phyloP scores from a whole-genome alignment of 805 yeast species.

The Kluyveromyces lactis region DNA sequence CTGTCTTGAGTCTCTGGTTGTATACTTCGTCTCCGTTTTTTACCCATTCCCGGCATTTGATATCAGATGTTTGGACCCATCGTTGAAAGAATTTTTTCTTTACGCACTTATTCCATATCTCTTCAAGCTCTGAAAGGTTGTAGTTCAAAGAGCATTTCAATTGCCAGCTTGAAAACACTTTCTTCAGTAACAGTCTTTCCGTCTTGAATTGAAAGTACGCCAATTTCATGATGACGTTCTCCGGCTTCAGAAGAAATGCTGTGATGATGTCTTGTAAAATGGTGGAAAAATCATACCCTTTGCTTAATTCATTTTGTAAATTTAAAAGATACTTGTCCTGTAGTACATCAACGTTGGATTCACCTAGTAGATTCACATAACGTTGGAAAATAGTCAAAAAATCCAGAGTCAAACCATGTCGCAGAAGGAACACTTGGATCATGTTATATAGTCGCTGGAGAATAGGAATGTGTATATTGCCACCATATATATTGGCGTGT shows the following conservation, averaged over 20 bases:
- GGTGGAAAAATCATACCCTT: conserved; percentile 12
- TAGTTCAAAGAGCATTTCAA: conserved; percentile 7
- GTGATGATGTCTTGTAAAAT: conserved; percentile 13
- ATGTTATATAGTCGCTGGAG: conserved; percentile 15
- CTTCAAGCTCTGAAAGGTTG: conserved; percentile 9
- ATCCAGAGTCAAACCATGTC: conserved; percentile 19
- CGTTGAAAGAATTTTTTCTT: conserved; percentile 8
- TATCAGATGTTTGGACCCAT: conserved; percentile 10
- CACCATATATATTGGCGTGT: background rate
- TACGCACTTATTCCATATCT: conserved; percentile 12
- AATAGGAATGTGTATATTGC: conserved; percentile 6
- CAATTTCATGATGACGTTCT: conserved; percentile 17
- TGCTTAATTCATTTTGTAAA: conserved; percentile 17
- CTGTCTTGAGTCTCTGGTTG: conserved; percentile 11
- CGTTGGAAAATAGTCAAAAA: conserved; percentile 20
- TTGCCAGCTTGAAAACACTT: conserved; percentile 15
- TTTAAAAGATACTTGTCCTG: conserved; percentile 15
- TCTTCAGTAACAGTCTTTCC: conserved; percentile 5
- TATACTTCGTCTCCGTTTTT: conserved; percentile 13
- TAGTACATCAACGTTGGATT: conserved; percentile 15
- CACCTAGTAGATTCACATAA: conserved; percentile 13
- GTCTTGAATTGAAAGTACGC: conserved; percentile 14
- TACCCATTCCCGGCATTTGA: conserved; percentile 1
- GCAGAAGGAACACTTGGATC: conserved; percentile 19
- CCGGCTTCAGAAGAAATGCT: conserved; percentile 19